These are phyloP conservation scores for Metschnikowia amazonensis DNA, from an alignment of 805 yeast genomes.

Conservation along the genomic window DNA sequence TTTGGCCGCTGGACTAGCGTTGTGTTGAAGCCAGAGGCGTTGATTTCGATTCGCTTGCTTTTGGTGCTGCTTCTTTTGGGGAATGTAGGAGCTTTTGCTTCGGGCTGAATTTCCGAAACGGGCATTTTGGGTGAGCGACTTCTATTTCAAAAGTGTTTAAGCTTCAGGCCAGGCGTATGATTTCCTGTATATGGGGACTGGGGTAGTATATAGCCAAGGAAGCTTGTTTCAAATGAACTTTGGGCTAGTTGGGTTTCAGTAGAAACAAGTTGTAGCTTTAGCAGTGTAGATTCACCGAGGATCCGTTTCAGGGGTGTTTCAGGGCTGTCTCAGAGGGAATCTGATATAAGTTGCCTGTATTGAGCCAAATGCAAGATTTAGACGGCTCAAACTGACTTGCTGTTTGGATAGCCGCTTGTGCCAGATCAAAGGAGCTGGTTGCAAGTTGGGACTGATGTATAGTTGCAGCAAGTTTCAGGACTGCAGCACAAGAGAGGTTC, in stretches of 20 bases:
- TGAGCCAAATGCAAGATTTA: too few relatives aligned
- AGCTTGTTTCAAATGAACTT: too few relatives aligned
- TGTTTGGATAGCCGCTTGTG: not conserved
- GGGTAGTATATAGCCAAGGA: not conserved
- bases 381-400: too few relatives aligned
- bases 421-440: not conserved
- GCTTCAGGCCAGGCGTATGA: not conserved
- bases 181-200: not conserved
- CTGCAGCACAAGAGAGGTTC: not conserved
- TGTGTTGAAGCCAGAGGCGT: conserved; percentile 7
- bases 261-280: too few relatives aligned
- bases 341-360: too few relatives aligned
- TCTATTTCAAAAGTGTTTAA: not conserved
- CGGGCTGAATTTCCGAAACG: conserved; percentile 9
- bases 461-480: not conserved
- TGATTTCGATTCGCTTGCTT: conserved; percentile 5
- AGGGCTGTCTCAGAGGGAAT: too few relatives aligned
- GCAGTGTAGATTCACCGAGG: too few relatives aligned
- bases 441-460: not conserved
- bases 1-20: not conserved
- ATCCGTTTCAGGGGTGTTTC: too few relatives aligned
- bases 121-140: conserved; percentile 8
- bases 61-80: not conserved
- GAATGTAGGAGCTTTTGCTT: not conserved
- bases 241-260: too few relatives aligned